Conservation (phyloP, 768 basidiomycete species). For the Leccinum obscurum region DNA sequence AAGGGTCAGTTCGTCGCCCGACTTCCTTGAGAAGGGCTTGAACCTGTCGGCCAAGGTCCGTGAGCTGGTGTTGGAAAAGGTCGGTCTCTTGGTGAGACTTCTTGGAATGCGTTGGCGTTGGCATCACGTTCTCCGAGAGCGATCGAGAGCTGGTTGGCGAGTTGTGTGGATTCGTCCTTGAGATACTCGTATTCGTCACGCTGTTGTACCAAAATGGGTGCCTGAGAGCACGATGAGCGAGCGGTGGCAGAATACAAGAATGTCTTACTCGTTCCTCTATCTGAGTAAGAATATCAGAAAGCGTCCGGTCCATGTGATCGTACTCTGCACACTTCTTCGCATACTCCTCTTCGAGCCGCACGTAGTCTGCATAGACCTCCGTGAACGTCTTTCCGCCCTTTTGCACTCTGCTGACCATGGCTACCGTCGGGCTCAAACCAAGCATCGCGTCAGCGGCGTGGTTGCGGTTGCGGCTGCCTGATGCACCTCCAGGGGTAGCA, state of each 20-base stretch:
- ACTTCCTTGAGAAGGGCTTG: no score
- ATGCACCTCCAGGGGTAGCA: slow-evolving; percentile 44
- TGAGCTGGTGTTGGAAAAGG: no score
- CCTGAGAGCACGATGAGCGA: no score
- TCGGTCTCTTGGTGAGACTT: no score
- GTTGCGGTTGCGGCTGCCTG: slow-evolving; percentile 36
- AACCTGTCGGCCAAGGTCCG: no score
- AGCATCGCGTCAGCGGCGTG: slow-evolving; percentile 53
- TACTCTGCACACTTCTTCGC: slow-evolving; percentile 59
- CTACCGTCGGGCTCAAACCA: slow-evolving; percentile 74
- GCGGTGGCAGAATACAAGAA: neutral
- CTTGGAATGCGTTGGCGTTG: no score
- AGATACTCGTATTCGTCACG: slow-evolving; percentile 76
- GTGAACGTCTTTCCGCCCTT: slow-evolving; percentile 88
- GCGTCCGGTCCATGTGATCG: slow-evolving; percentile 50
- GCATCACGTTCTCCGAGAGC: no score
- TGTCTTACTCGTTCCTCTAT: slow-evolving; percentile 78
- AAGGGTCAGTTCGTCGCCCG: no score
- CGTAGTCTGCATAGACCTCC: slow-evolving; percentile 89
- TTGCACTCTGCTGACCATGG: slow-evolving; percentile 77
- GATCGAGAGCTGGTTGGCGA: no score
- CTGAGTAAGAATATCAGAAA: slow-evolving; percentile 74
- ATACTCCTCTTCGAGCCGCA: no score
- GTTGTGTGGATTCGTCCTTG: no score
- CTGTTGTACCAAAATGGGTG: slow-evolving; percentile 68